These are phyloP conservation scores for Trichoderma breve DNA, from an alignment of 2,329 filamentous ascomycete genomes.

Conservation along the genomic window DNA sequence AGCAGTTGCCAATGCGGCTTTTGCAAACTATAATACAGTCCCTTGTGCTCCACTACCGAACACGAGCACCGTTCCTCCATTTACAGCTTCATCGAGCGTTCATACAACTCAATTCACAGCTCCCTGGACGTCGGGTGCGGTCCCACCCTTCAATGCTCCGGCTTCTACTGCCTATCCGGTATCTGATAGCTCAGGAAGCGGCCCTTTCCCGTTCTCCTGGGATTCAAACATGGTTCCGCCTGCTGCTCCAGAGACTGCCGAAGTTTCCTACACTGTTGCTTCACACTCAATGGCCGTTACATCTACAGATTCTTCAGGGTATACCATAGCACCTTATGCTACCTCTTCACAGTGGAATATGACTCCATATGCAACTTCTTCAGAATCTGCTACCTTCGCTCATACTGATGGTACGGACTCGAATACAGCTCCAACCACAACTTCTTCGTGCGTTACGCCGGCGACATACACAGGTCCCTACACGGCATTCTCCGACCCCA, in stretches of 20 bases:
- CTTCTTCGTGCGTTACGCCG: neutral
- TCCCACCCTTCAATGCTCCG: neutral
- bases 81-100: neutral
- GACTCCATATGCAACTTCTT: neutral
- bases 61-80: neutral
- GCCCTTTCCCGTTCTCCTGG: neutral
- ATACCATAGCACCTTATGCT: neutral
- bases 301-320: neutral
- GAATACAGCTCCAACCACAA: neutral
- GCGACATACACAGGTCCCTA: neutral
- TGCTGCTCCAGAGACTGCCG: neutral
- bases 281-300: neutral
- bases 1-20: neutral
- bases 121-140: neutral
- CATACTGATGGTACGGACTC: neutral
- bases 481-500: neutral
- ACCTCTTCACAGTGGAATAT: neutral
- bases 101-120: neutral
- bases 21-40: neutral
- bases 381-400: neutral
- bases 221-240: neutral
- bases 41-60: neutral
- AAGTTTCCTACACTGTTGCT: neutral
- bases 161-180: neutral
- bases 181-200: neutral